Percentiles rank a stretch among this genome's conserved stretches.
phyloP scores from a whole-genome alignment of 179 eudicot species.

The Carnegiea gigantea region DNA sequence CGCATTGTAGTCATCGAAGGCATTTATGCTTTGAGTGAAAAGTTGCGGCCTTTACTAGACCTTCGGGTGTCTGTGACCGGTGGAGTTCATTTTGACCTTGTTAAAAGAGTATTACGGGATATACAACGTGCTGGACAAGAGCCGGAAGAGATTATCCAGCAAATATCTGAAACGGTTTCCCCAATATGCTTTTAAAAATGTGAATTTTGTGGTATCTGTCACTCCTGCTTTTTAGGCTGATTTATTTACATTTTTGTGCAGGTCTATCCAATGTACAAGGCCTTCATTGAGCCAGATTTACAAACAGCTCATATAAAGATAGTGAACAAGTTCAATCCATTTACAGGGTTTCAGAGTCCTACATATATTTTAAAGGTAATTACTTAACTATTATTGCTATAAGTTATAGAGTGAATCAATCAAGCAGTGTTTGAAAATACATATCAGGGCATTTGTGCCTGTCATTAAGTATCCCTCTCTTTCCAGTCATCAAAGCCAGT shows the following conservation, averaged over 20 bases:
- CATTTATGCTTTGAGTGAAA: constrained; percentile 93
- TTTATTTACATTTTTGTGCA: constrained; percentile 33
- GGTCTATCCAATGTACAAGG: constrained; percentile 99
- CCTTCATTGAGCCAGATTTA: constrained; percentile 95
- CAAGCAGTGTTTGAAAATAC: background rate
- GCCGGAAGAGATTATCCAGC: constrained; percentile 94
- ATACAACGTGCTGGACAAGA: constrained; percentile 96
- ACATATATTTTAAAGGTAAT: constrained; percentile 85
- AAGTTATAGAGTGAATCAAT: constrained; percentile 1
- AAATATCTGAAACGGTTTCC: constrained; percentile 93
- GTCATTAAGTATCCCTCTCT: constrained; percentile 3
- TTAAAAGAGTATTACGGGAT: constrained; percentile 87
- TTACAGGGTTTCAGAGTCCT: constrained; percentile 87
- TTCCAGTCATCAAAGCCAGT: constrained; percentile 64
- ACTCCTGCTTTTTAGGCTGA: constrained; percentile 2
- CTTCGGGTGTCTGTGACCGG: constrained; percentile 93
- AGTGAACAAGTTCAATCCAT: constrained; percentile 89
- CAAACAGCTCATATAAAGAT: constrained; percentile 91
- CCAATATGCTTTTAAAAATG: constrained; percentile 18
- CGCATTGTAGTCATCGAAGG: constrained; percentile 93
- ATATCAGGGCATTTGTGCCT: background rate
- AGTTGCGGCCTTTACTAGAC: constrained; percentile 73
- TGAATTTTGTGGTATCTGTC: background rate
- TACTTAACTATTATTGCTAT: background rate
- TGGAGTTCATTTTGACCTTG: constrained; percentile 96